phyloP scores from a whole-genome alignment of 2,329 filamentous ascomycete species.

The Arthroderma uncinatum region DNA sequence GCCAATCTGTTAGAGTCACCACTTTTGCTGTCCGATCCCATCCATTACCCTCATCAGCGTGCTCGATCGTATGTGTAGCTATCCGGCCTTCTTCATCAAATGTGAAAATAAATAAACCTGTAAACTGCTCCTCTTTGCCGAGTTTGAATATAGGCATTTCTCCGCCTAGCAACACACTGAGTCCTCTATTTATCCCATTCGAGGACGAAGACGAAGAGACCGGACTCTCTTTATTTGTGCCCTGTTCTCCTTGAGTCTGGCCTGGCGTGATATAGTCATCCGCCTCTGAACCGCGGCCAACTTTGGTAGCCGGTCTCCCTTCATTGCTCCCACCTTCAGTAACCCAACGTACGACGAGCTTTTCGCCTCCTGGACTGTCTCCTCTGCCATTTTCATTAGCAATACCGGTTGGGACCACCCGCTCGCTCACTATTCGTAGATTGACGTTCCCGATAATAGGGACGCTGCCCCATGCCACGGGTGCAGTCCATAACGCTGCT shows the following conservation, averaged over 20 bases:
- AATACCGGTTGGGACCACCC: slow-evolving; percentile 56
- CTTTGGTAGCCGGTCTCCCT: not conserved
- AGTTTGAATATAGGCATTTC: slow-evolving; percentile 39
- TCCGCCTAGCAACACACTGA: slow-evolving; percentile 42
- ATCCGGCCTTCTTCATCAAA: slow-evolving; percentile 83
- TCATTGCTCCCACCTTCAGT: slow-evolving; percentile 37
- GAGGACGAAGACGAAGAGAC: slow-evolving; percentile 18
- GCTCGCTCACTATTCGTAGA: slow-evolving; percentile 77
- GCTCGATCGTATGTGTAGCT: slow-evolving; percentile 82
- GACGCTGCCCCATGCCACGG: slow-evolving; percentile 87
- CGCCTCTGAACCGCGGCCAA: slow-evolving; percentile 1
- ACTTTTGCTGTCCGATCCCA: slow-evolving; percentile 79
- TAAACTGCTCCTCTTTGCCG: slow-evolving; percentile 64
- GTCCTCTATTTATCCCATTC: slow-evolving; percentile 29
- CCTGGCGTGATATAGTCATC: slow-evolving; percentile 1
- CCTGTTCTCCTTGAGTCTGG: not conserved
- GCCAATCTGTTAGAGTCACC: slow-evolving; percentile 87
- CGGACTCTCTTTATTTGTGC: slow-evolving; percentile 8
- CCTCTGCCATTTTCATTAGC: slow-evolving; percentile 26
- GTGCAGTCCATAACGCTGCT: slow-evolving; percentile 89
- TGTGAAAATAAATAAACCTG: slow-evolving; percentile 86
- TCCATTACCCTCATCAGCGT: slow-evolving; percentile 69
- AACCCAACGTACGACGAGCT: slow-evolving; percentile 84
- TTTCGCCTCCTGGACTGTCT: slow-evolving; percentile 46
- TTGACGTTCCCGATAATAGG: slow-evolving; percentile 84